These are phyloP conservation scores for Saccharomycopsis fibuligera DNA, from an alignment of 805 yeast species.

Conservation along the genomic window DNA sequence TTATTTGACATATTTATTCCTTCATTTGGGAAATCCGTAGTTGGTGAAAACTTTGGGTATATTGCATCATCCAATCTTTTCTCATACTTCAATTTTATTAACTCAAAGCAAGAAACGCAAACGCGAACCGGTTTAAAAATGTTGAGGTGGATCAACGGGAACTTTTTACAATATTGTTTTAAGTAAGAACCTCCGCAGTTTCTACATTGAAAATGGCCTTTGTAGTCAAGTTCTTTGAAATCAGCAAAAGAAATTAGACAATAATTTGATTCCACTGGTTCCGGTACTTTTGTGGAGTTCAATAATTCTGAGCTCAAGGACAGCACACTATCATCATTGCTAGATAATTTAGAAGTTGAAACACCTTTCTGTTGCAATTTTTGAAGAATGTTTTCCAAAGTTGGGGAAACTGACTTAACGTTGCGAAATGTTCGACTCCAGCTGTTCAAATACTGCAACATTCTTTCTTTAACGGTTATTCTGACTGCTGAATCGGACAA, in stretches of 20 bases:
- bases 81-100: conserved; percentile 1
- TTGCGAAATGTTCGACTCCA: neutral
- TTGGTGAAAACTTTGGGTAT: no score
- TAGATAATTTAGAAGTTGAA: neutral
- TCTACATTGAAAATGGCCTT: neutral
- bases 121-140: neutral
- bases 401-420: neutral
- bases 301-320: neutral
- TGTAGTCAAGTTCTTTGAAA: neutral
- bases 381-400: neutral
- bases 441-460: neutral
- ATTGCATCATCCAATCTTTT: neutral
- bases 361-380: neutral
- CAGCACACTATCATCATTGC: no score
- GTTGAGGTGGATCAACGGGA: neutral
- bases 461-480: neutral
- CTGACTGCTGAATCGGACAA: neutral
- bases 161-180: neutral
- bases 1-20: no score
- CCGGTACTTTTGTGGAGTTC: conserved; percentile 4
- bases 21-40: no score
- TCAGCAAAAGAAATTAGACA: neutral
- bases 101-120: conserved; percentile 3
- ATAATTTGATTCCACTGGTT: neutral
- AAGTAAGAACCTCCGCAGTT: conserved; percentile 4